Percentiles rank a stretch among this genome's conserved stretches.
Evolutionary conservation across 2,329 filamentous ascomycete genomes (phyloP).

Genomic region (Alternaria brassicae): DNA sequence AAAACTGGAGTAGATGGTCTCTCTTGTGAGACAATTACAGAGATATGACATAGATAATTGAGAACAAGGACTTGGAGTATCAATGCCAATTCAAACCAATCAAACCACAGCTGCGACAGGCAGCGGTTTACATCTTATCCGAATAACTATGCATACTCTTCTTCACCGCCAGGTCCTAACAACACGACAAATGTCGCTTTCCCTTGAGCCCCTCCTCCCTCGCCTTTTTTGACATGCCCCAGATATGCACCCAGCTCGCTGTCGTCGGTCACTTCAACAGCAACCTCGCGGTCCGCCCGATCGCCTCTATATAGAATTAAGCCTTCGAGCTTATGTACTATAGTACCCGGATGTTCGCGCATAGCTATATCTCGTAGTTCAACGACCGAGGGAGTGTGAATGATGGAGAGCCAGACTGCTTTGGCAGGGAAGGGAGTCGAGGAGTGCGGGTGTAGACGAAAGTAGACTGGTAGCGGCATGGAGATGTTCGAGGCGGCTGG

Average conservation of each 20-base stretch:
- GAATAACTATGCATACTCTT: neutral
- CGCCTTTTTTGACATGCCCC: conserved; percentile 58
- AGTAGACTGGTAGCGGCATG: conserved; percentile 7
- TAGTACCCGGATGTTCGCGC: conserved; percentile 66
- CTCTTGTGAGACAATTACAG: no score
- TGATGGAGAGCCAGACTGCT: conserved; percentile 70
- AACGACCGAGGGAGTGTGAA: conserved; percentile 64
- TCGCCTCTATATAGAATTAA: conserved; percentile 59
- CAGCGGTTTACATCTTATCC: neutral
- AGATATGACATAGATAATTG: neutral
- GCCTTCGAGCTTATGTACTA: conserved; percentile 69
- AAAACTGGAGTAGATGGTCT: neutral
- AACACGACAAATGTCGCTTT: conserved; percentile 62
- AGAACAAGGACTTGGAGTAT: neutral
- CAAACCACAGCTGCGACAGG: neutral
- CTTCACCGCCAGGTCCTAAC: conserved; percentile 10
- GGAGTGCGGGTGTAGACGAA: conserved; percentile 54
- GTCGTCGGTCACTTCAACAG: conserved; percentile 71
- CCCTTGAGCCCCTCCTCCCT: conserved; percentile 52
- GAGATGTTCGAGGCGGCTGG: neutral
- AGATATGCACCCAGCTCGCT: conserved; percentile 77
- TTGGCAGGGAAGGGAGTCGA: conserved; percentile 58
- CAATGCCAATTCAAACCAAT: neutral
- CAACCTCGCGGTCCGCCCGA: conserved; percentile 63
- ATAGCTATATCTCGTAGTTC: conserved; percentile 69